Conservation (phyloP, 192 early-diverging fungal genomes). For the Cladochytrium replicatum region DNA sequence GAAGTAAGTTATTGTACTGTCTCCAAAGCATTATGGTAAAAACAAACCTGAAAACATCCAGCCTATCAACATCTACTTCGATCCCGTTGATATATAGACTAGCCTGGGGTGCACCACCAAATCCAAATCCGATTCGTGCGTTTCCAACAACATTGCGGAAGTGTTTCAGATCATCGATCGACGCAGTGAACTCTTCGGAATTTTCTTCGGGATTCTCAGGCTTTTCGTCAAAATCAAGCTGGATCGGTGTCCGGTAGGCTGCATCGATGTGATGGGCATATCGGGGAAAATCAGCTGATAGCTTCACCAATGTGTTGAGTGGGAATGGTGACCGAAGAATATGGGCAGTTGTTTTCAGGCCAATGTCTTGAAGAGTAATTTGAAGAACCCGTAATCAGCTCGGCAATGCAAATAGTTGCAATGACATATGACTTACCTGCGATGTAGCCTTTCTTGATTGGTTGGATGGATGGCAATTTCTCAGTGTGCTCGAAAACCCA, state of each 20-base stretch:
- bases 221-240: slow-evolving; percentile 40
- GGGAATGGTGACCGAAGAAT: slow-evolving; percentile 52
- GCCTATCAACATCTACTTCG: slow-evolving; percentile 11
- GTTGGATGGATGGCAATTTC: neutral
- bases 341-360: slow-evolving; percentile 63
- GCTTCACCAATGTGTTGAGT: slow-evolving; percentile 49
- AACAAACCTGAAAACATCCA: slow-evolving; percentile 27
- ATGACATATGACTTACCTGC: neutral
- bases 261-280: slow-evolving; percentile 61
- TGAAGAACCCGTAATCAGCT: slow-evolving; percentile 8
- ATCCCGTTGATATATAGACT: slow-evolving; percentile 25
- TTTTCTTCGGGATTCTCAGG: too few species aligned
- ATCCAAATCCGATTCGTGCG: slow-evolving; percentile 18
- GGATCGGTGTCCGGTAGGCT: too few species aligned
- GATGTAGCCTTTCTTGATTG: neutral
- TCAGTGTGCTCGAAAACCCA: slow-evolving; percentile 4
- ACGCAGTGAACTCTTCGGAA: slow-evolving; percentile 27
- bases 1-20: too few species aligned
- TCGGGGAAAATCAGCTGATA: slow-evolving; percentile 82
- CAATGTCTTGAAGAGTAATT: slow-evolving; percentile 37
- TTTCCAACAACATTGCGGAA: slow-evolving; percentile 27
- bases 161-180: slow-evolving; percentile 2
- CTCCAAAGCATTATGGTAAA: slow-evolving; percentile 2
- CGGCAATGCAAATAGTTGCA: too few species aligned
- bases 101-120: slow-evolving; percentile 23